A percentile compares a stretch with the other conserved stretches of the same genome.
phyloP scores from a whole-genome alignment of 768 basidiomycete species.

The Pleurotus ostreatus region DNA sequence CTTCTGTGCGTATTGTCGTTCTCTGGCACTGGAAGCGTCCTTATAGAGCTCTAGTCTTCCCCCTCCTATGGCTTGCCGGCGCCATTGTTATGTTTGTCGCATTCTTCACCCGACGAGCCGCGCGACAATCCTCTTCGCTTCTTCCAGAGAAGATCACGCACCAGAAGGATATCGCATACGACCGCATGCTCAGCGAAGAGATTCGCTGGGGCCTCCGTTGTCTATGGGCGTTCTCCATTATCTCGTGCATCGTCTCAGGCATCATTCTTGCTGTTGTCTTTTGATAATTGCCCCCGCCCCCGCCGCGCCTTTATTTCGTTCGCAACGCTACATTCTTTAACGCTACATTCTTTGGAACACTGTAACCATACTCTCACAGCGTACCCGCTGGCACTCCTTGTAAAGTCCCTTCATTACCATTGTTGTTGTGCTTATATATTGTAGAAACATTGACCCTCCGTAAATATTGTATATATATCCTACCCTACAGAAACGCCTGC shows the following conservation, averaged over 20 bases:
- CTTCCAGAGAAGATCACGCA: not conserved
- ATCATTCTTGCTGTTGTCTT: not conserved
- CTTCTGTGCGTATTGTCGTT: not conserved
- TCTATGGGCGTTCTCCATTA: not conserved
- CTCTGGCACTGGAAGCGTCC: too few relatives aligned
- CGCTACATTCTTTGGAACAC: not conserved
- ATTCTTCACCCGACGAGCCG: not conserved
- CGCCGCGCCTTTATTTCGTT: not conserved
- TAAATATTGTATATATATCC: slow-evolving; percentile 6
- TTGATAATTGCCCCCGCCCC: not conserved
- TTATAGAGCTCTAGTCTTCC: not conserved
- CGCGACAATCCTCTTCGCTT: not conserved
- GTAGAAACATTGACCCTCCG: not conserved
- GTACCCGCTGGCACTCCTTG: slow-evolving; percentile 2
- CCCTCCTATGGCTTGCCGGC: slow-evolving; percentile 1
- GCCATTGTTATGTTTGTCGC: slow-evolving; percentile 6
- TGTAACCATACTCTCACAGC: slow-evolving; percentile 2
- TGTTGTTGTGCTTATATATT: not conserved
- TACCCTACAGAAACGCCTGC: not conserved
- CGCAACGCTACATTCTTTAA: not conserved
- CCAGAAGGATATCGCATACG: not conserved
- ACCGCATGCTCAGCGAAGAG: slow-evolving; percentile 2
- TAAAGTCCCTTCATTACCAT: not conserved
- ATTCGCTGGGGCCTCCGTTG: slow-evolving; percentile 5
- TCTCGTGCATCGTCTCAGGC: slow-evolving; percentile 6